Base-by-base conservation (phyloP, 169 alveolate species). In the Cryptosporidium ryanae region DNA sequence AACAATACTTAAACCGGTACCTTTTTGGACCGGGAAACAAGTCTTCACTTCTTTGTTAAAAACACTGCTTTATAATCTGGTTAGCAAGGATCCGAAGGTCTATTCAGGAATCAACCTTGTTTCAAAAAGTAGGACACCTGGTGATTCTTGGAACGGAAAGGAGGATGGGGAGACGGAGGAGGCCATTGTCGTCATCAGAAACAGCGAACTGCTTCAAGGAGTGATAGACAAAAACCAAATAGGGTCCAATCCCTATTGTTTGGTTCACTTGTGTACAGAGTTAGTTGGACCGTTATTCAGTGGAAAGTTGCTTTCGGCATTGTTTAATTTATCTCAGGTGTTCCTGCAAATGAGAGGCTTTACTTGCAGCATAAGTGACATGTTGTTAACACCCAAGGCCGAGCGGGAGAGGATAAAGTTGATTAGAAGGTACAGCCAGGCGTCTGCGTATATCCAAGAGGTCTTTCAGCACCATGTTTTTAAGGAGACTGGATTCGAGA, bases 21-120 rank as follows among this genome's bases (percentile, higher is more conserved):
- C 82, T 43, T 64, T 94, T 55, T 98, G 99, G 99, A 97, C 99
- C 5, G 99, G 99, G 27, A 98, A 98, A 84, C 98, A 97, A 90
- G 95, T 76, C 6, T 32, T 76, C 17, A 76, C 87, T 25, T 76
- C 87, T 23, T 55, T 76, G 25, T 76, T 76, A 44, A 76, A 76
- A 27, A 76, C 87, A 6, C 23, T 76, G 21, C 63, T 76, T 15
- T 59, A 76, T 27, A 57, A 38, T 52, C 61, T 61, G 8, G 68
- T 61, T 23, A 76, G 87, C 25, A 59, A 59, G 1, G 63, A 76
- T 8, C 87, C 76, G 13, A 44, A 55, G 27, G 64, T 76, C 7
- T 76, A 76, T 61, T 57, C 87, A 76, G 71, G 87, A 17, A 29
- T 76, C 27, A 76, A 76, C 23, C 32, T 76, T 29, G 48, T 59